Base-by-base conservation (phyloP, 192 early-diverging fungal species). In the Backusella luteola region DNA sequence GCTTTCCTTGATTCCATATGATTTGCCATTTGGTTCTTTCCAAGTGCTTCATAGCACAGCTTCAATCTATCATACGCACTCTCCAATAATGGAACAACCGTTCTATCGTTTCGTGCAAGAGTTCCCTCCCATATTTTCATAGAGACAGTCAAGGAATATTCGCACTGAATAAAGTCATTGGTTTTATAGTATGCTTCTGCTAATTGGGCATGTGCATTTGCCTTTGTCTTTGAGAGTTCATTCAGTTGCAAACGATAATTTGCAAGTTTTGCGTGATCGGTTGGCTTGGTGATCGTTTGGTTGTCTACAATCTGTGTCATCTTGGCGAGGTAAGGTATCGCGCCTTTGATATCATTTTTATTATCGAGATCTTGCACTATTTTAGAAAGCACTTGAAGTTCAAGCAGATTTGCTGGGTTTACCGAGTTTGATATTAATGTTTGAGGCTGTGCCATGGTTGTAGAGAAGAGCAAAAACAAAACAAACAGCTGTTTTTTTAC, bases 221-320 rank as follows among this genome's bases (percentile, higher is more conserved):
- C 78, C 35, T 79, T 41, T 66, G 56, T 34, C 32, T 42, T 44
- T n/a, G 7, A 15, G 4, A 73, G 67, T 26, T 67, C 35, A 21
- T 59, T 36, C 34, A 34, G 4, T 6, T 75, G 74, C 8, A 34
- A 26, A 15, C 49, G 29, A 12, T 75, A 75, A 34, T 35, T 32
- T 11, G 72, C 19, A 19, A 21, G 53, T 34, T 26, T 34, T 6
- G 72, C n/a, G 2, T 49, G 41, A 26, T 59, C 73, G 2, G 8
- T 67, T 17, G 38, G 39, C 44, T 75, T 66, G 19, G 19, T 32
- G 15, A 75, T 46, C 3, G 23, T n/a, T 21, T 78, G 77, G 23
- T 78, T 78, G 15, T 79, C 73, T 32, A 79, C n/a, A 29, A 74
- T 67, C 17, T 79, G 78, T 6, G 66, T 73, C 12, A 79, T 69